These are phyloP conservation scores for Aureobasidium musti DNA, from an alignment of 2,329 filamentous ascomycete genomes.

Conservation along the genomic window DNA sequence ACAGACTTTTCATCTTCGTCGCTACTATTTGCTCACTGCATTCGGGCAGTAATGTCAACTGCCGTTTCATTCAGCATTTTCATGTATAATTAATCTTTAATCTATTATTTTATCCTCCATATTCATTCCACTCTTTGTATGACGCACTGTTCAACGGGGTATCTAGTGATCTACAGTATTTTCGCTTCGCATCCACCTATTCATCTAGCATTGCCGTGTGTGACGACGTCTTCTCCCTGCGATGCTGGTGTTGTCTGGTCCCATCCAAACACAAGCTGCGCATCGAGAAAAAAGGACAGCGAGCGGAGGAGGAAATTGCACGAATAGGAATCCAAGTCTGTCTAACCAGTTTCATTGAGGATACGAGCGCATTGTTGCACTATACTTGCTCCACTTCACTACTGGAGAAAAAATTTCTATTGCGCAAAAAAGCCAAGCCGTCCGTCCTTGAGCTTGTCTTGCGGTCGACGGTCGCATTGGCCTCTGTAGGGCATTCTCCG, in stretches of 20 bases:
- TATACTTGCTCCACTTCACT: not conserved
- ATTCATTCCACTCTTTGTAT: conserved; percentile 4
- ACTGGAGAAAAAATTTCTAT: conserved; percentile 4
- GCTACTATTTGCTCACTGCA: not conserved
- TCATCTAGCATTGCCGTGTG: not conserved
- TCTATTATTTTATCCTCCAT: conserved; percentile 1
- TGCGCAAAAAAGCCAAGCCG: not conserved
- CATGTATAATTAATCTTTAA: conserved; percentile 9
- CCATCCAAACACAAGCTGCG: not conserved
- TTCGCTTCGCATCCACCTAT: not conserved
- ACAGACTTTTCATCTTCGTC: not conserved
- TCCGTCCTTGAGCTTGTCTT: too few species aligned
- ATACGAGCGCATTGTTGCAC: not conserved
- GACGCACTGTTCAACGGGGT: conserved; percentile 14
- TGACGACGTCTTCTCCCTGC: not conserved
- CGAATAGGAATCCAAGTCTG: not conserved
- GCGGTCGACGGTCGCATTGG: too few species aligned
- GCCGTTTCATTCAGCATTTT: not conserved
- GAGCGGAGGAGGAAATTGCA: not conserved
- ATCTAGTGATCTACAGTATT: not conserved
- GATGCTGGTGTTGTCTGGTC: not conserved
- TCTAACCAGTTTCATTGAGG: not conserved
- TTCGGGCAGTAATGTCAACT: not conserved
- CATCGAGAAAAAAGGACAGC: not conserved
- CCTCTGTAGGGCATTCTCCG: not conserved